phyloP scores from a whole-genome alignment of 306 rosid species.

The Benincasa hispida region DNA sequence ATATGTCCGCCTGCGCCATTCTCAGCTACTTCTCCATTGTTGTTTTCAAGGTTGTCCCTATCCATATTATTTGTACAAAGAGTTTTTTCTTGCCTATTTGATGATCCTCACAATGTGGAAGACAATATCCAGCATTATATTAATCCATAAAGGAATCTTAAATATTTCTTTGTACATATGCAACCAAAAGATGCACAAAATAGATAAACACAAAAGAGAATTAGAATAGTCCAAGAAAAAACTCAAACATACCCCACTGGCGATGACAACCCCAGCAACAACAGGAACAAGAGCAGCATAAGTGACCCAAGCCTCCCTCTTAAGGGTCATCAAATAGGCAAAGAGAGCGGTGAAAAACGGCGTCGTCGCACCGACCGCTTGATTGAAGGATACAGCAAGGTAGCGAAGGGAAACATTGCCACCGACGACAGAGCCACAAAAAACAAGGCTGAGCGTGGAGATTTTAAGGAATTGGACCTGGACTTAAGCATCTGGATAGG shows the following conservation, averaged over 20 bases:
- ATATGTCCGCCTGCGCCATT: slow-evolving; percentile 88
- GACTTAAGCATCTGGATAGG: slow-evolving; percentile 85
- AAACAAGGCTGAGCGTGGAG: slow-evolving; percentile 68
- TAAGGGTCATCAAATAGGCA: slow-evolving; percentile 70
- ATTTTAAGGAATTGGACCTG: slow-evolving; percentile 74
- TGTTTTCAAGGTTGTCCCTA: slow-evolving; percentile 70
- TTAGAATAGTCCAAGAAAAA: neutral
- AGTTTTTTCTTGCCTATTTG: too few species aligned
- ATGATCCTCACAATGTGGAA: too few species aligned
- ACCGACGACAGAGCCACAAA: slow-evolving; percentile 90
- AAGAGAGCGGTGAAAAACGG: slow-evolving; percentile 92
- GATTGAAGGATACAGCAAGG: slow-evolving; percentile 89
- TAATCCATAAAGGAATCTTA: neutral
- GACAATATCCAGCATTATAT: too few species aligned
- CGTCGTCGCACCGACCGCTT: slow-evolving; percentile 96
- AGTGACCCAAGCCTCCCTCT: slow-evolving; percentile 92
- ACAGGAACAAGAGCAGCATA: slow-evolving; percentile 96
- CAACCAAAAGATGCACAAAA: slow-evolving; percentile 4
- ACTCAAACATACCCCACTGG: slow-evolving; percentile 72
- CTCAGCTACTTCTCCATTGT: slow-evolving; percentile 84
- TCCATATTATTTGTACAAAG: too few species aligned
- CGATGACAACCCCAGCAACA: slow-evolving; percentile 95
- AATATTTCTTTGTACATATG: neutral
- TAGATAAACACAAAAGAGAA: neutral
- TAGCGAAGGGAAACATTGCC: slow-evolving; percentile 85